phyloP scores from a whole-genome alignment of 495 filamentous ascomycete species.

The Tetracladium setigerum region DNA sequence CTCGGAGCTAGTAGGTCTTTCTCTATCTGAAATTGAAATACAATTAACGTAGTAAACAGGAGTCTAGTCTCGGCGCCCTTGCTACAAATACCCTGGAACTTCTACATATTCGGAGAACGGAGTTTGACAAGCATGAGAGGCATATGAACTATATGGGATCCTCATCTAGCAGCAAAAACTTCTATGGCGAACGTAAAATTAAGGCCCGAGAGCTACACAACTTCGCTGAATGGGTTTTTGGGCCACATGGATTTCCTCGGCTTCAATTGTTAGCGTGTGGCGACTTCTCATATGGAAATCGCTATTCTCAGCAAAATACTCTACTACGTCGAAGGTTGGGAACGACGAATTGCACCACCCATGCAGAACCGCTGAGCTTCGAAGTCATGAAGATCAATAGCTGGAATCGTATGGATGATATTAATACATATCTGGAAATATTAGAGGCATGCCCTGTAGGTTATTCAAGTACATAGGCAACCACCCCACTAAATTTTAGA shows the following conservation, averaged over 20 bases:
- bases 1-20: not conserved
- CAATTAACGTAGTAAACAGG: not conserved
- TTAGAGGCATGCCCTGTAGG: constrained; percentile 1
- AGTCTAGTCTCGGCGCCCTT: not conserved
- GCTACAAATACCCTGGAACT: not conserved
- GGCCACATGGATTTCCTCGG: constrained; percentile 1
- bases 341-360: too few relatives aligned
- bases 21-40: not conserved
- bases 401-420: not conserved
- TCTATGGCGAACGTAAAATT: too few relatives aligned
- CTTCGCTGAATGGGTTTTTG: constrained; percentile 8
- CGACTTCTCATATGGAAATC: constrained; percentile 4
- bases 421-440: not conserved
- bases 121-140: not conserved
- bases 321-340: too few relatives aligned
- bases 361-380: too few relatives aligned
- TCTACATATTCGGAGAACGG: not conserved
- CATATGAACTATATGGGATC: too few relatives aligned
- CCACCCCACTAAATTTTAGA: too few relatives aligned
- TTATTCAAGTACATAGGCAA: not conserved
- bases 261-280: constrained; percentile 8
- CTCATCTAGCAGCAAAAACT: too few relatives aligned
- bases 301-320: constrained; percentile 3
- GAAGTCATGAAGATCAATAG: not conserved
- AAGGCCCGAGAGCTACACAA: not conserved